Evolutionary conservation across 2,329 filamentous ascomycete genomes (phyloP), one percentile per base, ranked within the genome.

Genomic region (Paecilomyces variotii): DNA sequence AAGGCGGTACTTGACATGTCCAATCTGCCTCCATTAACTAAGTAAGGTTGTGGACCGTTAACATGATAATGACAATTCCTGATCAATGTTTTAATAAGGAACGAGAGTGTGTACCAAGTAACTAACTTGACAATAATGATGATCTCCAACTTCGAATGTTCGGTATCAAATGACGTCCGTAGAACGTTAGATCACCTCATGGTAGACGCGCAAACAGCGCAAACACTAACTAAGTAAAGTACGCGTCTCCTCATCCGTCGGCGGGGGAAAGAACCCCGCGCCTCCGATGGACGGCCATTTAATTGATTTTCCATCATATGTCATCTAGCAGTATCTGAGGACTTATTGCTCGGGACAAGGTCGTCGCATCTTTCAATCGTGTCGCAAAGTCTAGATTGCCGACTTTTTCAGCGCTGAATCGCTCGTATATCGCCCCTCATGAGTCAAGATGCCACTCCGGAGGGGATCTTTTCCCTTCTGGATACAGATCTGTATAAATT

Each of bases 401-500:
- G 0, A 14, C 6, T 11, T 25, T 50, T 25, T 28, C 9, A 14
- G 19, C 25, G 6, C 5, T 2, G 4, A 28, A 28, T 7, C 10
- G 4, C 24, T 28, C 3, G 3, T 6, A 52, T 5, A 28, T 52
- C 50, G 25, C 50, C 26, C 50, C 3, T 26, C 25, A 74, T 74
- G 72, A 63, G 60, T 59, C 62, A 70, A 58, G 64, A 66, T 56
- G 60, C 53, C 30, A 61, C 66, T 55, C 68, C 88, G 3, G 88
- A 90, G 76, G 90, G 89, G 56, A 85, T 93, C 70, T 89, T 86
- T 68, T 93, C 89, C 69, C 88, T 94, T 70, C 80, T 94, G 57
- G 90, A 94, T 70, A 93, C 89, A 14, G 86, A 88, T 72, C 76
- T 99, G 61, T 99, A 97, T 84, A 99, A 99, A 77, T 78, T 99